These are phyloP conservation scores for Kalaharituber pfeilii DNA, from an alignment of 2,329 filamentous ascomycete species.

Conservation along the genomic window DNA sequence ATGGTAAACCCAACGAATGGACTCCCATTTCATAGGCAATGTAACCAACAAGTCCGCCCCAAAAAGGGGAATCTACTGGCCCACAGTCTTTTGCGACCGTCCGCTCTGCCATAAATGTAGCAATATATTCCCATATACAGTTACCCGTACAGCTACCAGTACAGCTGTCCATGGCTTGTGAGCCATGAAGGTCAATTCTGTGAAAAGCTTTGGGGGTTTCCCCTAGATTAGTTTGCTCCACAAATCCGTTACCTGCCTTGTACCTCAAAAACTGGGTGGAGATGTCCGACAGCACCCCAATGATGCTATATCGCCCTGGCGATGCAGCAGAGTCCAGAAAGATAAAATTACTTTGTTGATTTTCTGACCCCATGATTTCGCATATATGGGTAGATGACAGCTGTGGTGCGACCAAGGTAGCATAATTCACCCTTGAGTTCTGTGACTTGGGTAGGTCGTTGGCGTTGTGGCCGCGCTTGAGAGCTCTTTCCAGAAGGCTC, in stretches of 20 bases:
- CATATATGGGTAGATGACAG: slow-evolving; percentile 13
- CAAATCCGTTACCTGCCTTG: slow-evolving; percentile 33
- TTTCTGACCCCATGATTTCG: slow-evolving; percentile 19
- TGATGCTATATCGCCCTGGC: slow-evolving; percentile 53
- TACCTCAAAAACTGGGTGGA: slow-evolving; percentile 42
- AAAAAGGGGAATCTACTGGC: slow-evolving; percentile 40
- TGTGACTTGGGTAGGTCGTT: not conserved
- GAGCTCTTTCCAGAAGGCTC: slow-evolving; percentile 11
- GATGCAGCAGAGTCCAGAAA: slow-evolving; percentile 25
- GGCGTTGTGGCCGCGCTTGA: not conserved
- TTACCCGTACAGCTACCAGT: slow-evolving; percentile 8
- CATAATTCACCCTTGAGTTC: slow-evolving; percentile 5
- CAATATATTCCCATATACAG: slow-evolving; percentile 29
- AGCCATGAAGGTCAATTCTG: not conserved
- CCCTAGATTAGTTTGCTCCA: slow-evolving; percentile 21
- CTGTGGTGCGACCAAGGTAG: slow-evolving; percentile 2
- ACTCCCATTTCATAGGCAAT: slow-evolving; percentile 72
- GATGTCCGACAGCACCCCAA: slow-evolving; percentile 44
- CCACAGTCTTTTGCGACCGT: slow-evolving; percentile 24
- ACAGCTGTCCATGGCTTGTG: no score
- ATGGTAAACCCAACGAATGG: slow-evolving; percentile 37
- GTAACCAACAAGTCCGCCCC: slow-evolving; percentile 71
- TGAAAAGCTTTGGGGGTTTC: not conserved
- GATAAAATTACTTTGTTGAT: slow-evolving; percentile 16
- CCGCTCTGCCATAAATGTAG: slow-evolving; percentile 27